These are phyloP conservation scores for Metarhizium album DNA, from an alignment of 2,329 filamentous ascomycete genomes.

Conservation along the genomic window DNA sequence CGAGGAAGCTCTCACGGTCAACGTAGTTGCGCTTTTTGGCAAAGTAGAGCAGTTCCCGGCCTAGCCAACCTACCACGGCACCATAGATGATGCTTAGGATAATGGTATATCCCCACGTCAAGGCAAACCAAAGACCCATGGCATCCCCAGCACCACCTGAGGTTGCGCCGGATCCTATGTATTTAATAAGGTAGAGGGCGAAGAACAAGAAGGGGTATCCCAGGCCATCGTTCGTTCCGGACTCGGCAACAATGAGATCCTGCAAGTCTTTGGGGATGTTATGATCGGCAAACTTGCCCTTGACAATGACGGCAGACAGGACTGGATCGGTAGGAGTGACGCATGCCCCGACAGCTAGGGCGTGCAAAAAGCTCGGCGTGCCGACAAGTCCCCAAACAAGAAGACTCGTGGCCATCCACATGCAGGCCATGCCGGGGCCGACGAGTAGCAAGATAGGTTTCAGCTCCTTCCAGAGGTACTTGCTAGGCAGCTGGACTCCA, in stretches of 20 bases:
- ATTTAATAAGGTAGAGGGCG: constrained; percentile 74
- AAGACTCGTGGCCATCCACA: constrained; percentile 79
- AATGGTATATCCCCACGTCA: constrained; percentile 78
- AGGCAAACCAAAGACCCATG: constrained; percentile 71
- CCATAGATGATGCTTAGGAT: constrained; percentile 71
- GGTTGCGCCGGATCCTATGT: constrained; percentile 48
- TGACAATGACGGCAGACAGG: constrained; percentile 80
- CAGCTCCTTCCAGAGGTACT: constrained; percentile 72
- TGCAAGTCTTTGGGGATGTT: constrained; percentile 77
- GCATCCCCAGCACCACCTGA: constrained; percentile 53
- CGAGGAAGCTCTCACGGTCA: constrained; percentile 77
- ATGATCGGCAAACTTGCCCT: constrained; percentile 85
- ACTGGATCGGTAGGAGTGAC: constrained; percentile 90
- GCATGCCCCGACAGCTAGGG: constrained; percentile 70
- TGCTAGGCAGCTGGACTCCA: constrained; percentile 75
- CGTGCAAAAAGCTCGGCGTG: constrained; percentile 61
- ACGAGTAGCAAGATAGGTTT: constrained; percentile 62
- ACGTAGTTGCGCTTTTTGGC: constrained; percentile 73
- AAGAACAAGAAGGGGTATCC: constrained; percentile 86
- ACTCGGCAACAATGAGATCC: constrained; percentile 71
- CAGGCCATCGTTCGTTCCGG: constrained; percentile 79
- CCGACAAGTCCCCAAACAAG: constrained; percentile 70
- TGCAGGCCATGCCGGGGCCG: constrained; percentile 72
- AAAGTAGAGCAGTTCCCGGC: constrained; percentile 73
- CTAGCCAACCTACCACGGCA: constrained; percentile 65